Conservation (phyloP, 2,329 filamentous ascomycete species). For the Diplodia intermedia region DNA sequence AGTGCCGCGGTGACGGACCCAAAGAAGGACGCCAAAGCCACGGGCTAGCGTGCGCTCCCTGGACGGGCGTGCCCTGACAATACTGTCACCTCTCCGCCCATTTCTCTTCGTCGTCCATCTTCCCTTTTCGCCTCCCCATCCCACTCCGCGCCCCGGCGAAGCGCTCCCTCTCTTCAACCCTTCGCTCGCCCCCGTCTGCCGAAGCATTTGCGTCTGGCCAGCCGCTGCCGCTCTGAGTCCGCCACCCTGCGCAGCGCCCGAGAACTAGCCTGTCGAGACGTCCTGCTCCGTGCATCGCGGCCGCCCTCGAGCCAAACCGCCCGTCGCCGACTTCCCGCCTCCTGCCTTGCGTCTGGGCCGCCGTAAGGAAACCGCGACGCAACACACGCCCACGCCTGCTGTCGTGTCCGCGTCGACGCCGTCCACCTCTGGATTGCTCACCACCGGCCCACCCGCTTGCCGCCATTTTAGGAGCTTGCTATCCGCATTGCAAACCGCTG, state of each 20-base stretch:
- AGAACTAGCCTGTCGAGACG: slow-evolving; percentile 9
- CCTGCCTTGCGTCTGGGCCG: slow-evolving; percentile 20
- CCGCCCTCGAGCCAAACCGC: slow-evolving; percentile 7
- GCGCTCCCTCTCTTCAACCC: slow-evolving; percentile 27
- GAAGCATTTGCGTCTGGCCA: slow-evolving; percentile 16
- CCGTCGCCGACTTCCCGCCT: slow-evolving; percentile 17
- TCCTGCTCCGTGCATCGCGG: slow-evolving; percentile 17
- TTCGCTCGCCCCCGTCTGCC: slow-evolving; percentile 19
- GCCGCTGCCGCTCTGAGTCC: slow-evolving; percentile 23
- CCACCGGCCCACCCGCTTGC: slow-evolving; percentile 5
- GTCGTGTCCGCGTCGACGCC: slow-evolving; percentile 5
- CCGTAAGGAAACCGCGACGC: slow-evolving; percentile 1
- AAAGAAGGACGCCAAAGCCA: background rate
- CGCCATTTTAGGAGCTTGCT: slow-evolving; percentile 23
- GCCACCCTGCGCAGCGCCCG: slow-evolving; percentile 16
- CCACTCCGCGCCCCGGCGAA: slow-evolving; percentile 27
- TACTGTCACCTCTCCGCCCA: slow-evolving; percentile 11
- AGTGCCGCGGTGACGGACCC: background rate
- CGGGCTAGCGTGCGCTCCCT: background rate
- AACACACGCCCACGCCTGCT: background rate
- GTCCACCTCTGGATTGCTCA: slow-evolving; percentile 8
- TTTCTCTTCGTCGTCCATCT: slow-evolving; percentile 15
- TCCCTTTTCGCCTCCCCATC: slow-evolving; percentile 28
- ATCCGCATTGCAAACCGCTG: slow-evolving; percentile 24
- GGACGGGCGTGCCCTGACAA: slow-evolving; percentile 7